These are phyloP conservation scores for Euphorbia corollata DNA, from an alignment of 441 rosid genomes.

Conservation along the genomic window DNA sequence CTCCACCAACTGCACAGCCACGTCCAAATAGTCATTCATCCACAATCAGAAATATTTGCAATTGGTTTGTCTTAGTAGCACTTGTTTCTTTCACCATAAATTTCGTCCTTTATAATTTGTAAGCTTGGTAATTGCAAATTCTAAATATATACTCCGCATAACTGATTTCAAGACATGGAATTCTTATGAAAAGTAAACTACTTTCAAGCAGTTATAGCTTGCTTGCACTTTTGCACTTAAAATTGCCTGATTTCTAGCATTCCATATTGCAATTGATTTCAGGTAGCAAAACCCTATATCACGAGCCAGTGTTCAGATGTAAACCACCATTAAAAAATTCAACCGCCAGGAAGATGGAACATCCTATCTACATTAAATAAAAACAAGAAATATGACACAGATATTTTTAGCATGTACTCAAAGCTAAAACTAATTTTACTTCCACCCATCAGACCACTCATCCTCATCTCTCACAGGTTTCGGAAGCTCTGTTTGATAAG, in stretches of 20 bases:
- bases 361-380: background rate
- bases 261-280: background rate
- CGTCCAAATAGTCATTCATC: slow-evolving; percentile 19
- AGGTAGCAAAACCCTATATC: background rate
- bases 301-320: background rate
- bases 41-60: slow-evolving; percentile 11
- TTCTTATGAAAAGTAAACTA: background rate
- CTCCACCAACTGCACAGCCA: slow-evolving; percentile 24
- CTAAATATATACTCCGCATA: background rate
- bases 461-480: slow-evolving; percentile 35
- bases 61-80: slow-evolving; percentile 21
- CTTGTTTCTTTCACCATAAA: slow-evolving; percentile 14
- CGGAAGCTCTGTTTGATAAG: slow-evolving; percentile 24
- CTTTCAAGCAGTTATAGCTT: background rate
- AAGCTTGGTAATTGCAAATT: background rate
- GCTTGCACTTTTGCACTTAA: background rate
- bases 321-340: background rate
- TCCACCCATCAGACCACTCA: slow-evolving; percentile 76
- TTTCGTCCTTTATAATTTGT: background rate
- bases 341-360: background rate
- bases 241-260: slow-evolving; percentile 1
- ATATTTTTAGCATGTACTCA: background rate
- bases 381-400: background rate
- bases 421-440: slow-evolving; percentile 7
- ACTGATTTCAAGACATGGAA: background rate